Percentiles rank a stretch among this genome's conserved stretches.
These are phyloP conservation scores for Gossypium anomalum DNA, from an alignment of 345 rosid species.

Conservation along the genomic window DNA sequence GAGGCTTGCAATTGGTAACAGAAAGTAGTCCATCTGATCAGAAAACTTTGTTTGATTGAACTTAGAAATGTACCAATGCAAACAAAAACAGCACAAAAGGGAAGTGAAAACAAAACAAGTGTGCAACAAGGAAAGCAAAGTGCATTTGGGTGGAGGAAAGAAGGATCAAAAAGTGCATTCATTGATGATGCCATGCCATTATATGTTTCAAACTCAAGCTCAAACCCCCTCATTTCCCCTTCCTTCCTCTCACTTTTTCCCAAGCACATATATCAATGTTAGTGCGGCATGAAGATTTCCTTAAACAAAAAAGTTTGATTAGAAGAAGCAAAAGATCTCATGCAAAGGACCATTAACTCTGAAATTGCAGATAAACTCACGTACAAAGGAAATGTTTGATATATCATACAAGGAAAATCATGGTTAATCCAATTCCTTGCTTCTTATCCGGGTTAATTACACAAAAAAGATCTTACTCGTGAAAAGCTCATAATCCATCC, in stretches of 20 bases:
- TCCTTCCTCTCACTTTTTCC: not conserved
- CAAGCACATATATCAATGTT: conserved; percentile 10
- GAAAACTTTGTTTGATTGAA: conserved; percentile 15
- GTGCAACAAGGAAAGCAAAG: not conserved
- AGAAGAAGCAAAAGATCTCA: conserved; percentile 11
- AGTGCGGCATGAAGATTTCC: conserved; percentile 3
- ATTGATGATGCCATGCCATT: not conserved
- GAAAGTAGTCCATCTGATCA: conserved; percentile 11
- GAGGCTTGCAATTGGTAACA: too few relatives aligned
- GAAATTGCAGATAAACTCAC: not conserved
- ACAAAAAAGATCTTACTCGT: not conserved
- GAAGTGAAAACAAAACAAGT: not conserved
- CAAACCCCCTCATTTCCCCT: not conserved
- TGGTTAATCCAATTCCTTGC: not conserved
- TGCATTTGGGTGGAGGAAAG: conserved; percentile 17
- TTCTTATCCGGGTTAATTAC: not conserved
- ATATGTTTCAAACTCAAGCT: not conserved
- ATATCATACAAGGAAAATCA: not conserved
- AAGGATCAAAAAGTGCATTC: conserved; percentile 3
- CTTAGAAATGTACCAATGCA: not conserved
- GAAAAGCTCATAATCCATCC: not conserved
- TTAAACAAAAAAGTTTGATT: conserved; percentile 12
- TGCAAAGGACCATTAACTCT: not conserved
- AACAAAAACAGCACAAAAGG: not conserved
- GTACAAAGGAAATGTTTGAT: not conserved